Conservation (phyloP, 169 alveolate species). For the Theileria luwenshuni region DNA sequence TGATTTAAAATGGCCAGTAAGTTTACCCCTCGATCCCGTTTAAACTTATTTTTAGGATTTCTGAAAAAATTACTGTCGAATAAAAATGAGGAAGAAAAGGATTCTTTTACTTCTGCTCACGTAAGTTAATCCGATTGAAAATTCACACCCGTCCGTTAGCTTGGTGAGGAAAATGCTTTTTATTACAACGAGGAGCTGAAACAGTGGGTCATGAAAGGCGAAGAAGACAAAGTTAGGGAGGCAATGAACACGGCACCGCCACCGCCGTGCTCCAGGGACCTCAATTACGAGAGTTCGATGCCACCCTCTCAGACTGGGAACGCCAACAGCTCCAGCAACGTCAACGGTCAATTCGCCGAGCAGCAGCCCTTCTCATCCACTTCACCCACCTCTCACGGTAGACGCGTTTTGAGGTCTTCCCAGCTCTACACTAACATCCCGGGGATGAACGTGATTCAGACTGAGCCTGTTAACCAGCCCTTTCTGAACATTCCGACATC, state of each 20-base stretch:
- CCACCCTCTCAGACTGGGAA: neutral
- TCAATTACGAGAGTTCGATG: slow-evolving; percentile 4
- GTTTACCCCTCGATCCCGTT: neutral
- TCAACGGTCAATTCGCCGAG: neutral
- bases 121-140: slow-evolving; percentile 27
- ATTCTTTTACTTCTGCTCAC: slow-evolving; percentile 60
- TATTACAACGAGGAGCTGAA: slow-evolving; percentile 82
- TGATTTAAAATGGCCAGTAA: slow-evolving; percentile 6
- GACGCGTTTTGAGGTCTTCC: slow-evolving; percentile 68
- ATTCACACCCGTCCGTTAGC: slow-evolving; percentile 57
- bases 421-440: slow-evolving; percentile 76
- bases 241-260: slow-evolving; percentile 47
- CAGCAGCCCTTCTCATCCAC: neutral
- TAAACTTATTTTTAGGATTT: slow-evolving; percentile 28
- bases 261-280: slow-evolving; percentile 4
- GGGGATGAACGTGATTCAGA: slow-evolving; percentile 70
- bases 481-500: slow-evolving; percentile 27
- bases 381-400: neutral
- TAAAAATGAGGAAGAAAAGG: slow-evolving; percentile 28
- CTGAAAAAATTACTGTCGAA: slow-evolving; percentile 18
- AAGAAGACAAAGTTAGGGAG: slow-evolving; percentile 73
- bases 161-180: slow-evolving; percentile 85
- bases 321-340: neutral
- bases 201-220: slow-evolving; percentile 87
- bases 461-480: slow-evolving; percentile 5